Base-by-base conservation (phyloP, 202 grass and related monocot genomes). In the Musa balbisiana region DNA sequence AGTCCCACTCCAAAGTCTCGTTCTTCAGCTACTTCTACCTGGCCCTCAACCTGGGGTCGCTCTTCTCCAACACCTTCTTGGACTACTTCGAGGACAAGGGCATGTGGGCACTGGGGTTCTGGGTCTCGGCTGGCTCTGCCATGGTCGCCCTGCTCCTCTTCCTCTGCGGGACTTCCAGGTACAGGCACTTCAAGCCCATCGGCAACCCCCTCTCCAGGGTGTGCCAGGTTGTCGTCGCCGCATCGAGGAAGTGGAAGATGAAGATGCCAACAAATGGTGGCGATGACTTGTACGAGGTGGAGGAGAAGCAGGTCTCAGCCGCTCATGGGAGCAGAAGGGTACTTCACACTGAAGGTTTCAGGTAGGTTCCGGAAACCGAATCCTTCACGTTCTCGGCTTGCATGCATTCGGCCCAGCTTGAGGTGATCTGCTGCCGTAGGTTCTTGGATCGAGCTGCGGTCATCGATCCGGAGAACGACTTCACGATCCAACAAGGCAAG, bases 21-120 rank as follows among this genome's bases (percentile, higher is more conserved):
- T 86, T 86, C 75, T 86, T 81, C 68, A 82, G 70, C 78, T 86
- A 67, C 71, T 82, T 79, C 69, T 86, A 79, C 52, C 51, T 86
- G 15, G 75, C 79, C 16, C 14, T 72, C 5, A 86, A 82, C 55
- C 15, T 79, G 6, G 80, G 26, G 1, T 53, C 49, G 23, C 43
- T 82, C 13, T 33, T 82, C 22, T 77, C 84, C 16, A 71, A 78
- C 56, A 86, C 84, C 3, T 76, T 82, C 64, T 23, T 86, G 13
- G 70, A 71, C 11, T 82, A 81, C 70, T 69, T 79, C 2, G 73
- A 86, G 73, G 73, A 82, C 53, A 79, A 72, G 24, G 80, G 77
- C 21, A 75, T 68, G 64, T 82, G 79, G 69, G 58, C 70, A 11
- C 25, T 86, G 14, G 80, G 80, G 15, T 86, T 86, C 60, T 62